These are phyloP conservation scores for Neofusicoccum kwambonambiense DNA, from an alignment of 2,329 filamentous ascomycete species.

Conservation along the genomic window DNA sequence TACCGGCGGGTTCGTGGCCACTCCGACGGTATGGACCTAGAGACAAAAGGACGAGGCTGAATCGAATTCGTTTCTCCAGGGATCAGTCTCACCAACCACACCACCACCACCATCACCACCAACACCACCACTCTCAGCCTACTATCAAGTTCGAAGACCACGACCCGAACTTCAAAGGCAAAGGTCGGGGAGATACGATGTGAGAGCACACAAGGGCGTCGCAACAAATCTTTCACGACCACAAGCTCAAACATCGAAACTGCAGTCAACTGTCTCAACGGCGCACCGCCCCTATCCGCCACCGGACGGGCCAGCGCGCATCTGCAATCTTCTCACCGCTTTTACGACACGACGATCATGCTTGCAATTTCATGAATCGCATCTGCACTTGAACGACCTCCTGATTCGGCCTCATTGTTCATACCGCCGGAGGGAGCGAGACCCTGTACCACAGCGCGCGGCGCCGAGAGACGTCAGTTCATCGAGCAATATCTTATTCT, in stretches of 20 bases:
- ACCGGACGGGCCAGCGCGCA: neutral
- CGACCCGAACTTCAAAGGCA: slow-evolving; percentile 17
- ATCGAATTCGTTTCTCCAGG: slow-evolving; percentile 37
- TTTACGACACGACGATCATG: slow-evolving; percentile 14
- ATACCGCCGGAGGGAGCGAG: neutral
- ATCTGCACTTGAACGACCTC: slow-evolving; percentile 1
- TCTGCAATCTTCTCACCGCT: slow-evolving; percentile 3
- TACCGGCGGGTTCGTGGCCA: slow-evolving; percentile 45
- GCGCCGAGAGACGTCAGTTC: neutral
- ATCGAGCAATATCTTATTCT: neutral
- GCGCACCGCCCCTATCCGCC: neutral
- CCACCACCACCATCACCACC: neutral
- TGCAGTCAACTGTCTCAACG: neutral
- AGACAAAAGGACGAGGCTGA: slow-evolving; percentile 33
- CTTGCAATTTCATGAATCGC: slow-evolving; percentile 8
- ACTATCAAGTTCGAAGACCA: slow-evolving; percentile 7
- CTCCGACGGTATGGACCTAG: slow-evolving; percentile 43
- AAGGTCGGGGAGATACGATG: slow-evolving; percentile 16
- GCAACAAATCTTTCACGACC: neutral
- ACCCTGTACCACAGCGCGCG: neutral
- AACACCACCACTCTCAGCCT: slow-evolving; percentile 15
- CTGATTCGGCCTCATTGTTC: neutral
- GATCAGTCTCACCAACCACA: slow-evolving; percentile 26
- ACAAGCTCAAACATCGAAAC: slow-evolving; percentile 9
- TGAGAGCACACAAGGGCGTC: slow-evolving; percentile 2